These are phyloP conservation scores for Penicillium pulvis DNA, from an alignment of 495 filamentous ascomycete genomes.

Conservation along the genomic window DNA sequence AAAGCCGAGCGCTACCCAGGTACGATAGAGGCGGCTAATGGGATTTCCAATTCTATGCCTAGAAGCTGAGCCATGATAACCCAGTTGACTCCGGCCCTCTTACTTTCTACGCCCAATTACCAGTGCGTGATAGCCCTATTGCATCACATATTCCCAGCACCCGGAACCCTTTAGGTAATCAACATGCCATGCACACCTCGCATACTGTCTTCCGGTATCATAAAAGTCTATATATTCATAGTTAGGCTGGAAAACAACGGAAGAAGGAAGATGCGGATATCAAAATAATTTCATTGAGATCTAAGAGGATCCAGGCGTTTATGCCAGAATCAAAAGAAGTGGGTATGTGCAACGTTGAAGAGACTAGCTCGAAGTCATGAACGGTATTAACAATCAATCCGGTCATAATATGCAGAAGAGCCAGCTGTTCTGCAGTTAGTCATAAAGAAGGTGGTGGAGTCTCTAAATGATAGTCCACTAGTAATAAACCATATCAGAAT, in stretches of 20 bases:
- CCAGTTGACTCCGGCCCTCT: no score
- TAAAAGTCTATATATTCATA: no score
- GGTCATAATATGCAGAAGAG: constrained; percentile 24
- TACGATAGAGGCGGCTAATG: no score
- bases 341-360: constrained; percentile 26
- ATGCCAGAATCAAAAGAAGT: constrained; percentile 7
- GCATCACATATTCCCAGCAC: no score
- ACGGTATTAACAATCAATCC: constrained; percentile 20
- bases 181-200: no score
- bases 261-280: neutral
- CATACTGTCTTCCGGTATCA: no score
- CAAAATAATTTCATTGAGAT: neutral
- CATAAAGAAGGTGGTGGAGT: constrained; percentile 11
- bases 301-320: neutral
- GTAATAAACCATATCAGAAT: constrained; percentile 16
- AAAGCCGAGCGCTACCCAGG: no score
- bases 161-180: no score
- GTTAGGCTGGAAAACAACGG: neutral
- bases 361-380: constrained; percentile 27
- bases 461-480: neutral
- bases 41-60: no score
- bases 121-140: no score
- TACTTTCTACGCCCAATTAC: no score
- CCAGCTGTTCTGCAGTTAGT: constrained; percentile 25
- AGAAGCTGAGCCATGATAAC: no score